Evolutionary conservation across 257 asterid genomes (phyloP), one percentile per base, ranked within the genome.

Genomic region (Verbascum thapsus): DNA sequence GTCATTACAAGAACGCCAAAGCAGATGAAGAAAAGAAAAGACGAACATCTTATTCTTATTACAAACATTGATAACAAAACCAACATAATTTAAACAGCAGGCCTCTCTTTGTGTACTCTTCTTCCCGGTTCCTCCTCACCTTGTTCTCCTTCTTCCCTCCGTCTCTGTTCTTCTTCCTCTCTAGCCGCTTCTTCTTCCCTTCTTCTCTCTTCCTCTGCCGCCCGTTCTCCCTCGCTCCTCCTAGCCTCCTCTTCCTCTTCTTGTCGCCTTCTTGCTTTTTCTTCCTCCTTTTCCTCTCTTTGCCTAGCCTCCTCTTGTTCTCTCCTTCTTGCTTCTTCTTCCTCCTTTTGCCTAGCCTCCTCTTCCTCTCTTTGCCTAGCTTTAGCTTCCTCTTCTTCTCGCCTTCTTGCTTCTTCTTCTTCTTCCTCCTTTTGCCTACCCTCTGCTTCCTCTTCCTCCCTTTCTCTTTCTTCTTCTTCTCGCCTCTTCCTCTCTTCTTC

Each of bases 101-200:
- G 5, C 5, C 32, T 26, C 32, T 26, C 5, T 5, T 26, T 26
- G 3, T 1, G 5, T 26, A 26, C 5, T 5, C 2, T 26, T 26
- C 32, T 26, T 9, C 57, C 30, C 15, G 22, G 13, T 4, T 10
- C 20, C 43, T 9, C 16, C n/a, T 23, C 45, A 15, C 38, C 62
- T 12, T 16, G 59, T 68, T 67, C 63, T 41, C 26, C 23, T 17
- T 44, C 32, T 3, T 35, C 34, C 16, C 39, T 64, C 55, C 32
- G 32, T 5, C 32, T 26, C 32, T 26, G 32, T 2, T 10, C 51
- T 19, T 49, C 59, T 16, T 38, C 17, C 26, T 38, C 55, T 26
- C 44, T 42, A 16, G 38, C 56, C 1, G 38, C 53, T n/a, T 56
- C 70, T 7, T 54, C 71, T 50, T 66, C 67, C 19, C 67, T 11